Evolutionary conservation across 2,329 filamentous ascomycete genomes (phyloP).

Genomic region (Aspergillus ustus): DNA sequence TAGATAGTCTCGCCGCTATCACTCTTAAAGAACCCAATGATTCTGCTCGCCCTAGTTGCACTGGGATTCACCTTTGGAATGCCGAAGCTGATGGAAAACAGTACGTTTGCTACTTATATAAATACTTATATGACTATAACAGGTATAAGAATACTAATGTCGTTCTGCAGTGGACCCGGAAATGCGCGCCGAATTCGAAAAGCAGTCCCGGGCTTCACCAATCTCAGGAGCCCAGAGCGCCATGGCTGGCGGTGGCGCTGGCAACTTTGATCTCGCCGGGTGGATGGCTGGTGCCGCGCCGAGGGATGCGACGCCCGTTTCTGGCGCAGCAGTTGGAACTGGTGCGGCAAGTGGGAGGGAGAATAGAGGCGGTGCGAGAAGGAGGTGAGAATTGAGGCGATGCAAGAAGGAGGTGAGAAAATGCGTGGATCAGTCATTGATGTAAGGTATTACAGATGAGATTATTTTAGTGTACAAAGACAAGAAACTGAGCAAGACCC

Average conservation of each 20-base stretch:
- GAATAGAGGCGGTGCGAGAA: conserved; percentile 8
- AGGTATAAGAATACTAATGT: too few species aligned
- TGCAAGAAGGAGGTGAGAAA: conserved; percentile 1
- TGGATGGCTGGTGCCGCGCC: conserved; percentile 66
- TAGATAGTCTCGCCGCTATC: conserved; percentile 73
- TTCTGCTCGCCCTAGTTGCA: conserved; percentile 83
- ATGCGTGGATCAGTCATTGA: too few species aligned
- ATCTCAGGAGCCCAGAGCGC: conserved; percentile 65
- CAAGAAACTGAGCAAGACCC: too few species aligned
- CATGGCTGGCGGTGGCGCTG: conserved; percentile 61
- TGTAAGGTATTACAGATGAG: too few species aligned
- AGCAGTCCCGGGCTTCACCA: conserved; percentile 78
- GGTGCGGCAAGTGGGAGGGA: conserved; percentile 35
- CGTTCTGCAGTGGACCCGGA: conserved; percentile 84
- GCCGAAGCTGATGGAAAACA: conserved; percentile 94
- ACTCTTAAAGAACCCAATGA: conserved; percentile 94
- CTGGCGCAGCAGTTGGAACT: conserved; percentile 27
- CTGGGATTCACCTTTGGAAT: conserved; percentile 86
- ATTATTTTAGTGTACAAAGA: too few species aligned
- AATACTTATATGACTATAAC: too few species aligned
- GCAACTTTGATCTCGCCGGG: conserved; percentile 70
- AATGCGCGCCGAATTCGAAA: conserved; percentile 88
- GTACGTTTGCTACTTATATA: too few species aligned
- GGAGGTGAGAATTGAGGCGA: conserved; percentile 7
- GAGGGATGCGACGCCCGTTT: conserved; percentile 14